A percentile compares a stretch with the other conserved stretches of the same genome.
phyloP scores from a whole-genome alignment of 345 rosid genomes.

The Eucalyptus sp. region DNA sequence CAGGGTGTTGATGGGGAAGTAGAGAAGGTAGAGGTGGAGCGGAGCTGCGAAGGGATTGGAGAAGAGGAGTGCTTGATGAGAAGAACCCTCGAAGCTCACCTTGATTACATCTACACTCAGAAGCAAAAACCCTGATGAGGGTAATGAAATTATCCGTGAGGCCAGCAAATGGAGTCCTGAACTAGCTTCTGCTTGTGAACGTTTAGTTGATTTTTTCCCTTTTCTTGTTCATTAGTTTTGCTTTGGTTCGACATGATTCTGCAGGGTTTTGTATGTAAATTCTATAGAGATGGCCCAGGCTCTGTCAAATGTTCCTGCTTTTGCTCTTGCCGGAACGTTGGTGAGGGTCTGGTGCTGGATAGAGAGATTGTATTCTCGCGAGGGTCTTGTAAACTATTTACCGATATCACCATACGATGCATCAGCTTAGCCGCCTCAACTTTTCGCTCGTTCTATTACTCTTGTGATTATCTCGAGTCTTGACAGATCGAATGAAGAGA shows the following conservation, averaged over 20 bases:
- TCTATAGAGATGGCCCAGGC: not conserved
- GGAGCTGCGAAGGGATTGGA: slow-evolving; percentile 26
- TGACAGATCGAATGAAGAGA: not conserved
- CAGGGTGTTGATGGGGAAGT: not conserved
- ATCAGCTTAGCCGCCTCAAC: not conserved
- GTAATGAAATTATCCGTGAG: too few species aligned
- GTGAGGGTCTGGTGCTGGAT: not conserved
- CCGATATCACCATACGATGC: not conserved
- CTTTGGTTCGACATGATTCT: not conserved
- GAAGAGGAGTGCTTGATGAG: slow-evolving; percentile 51
- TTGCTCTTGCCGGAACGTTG: not conserved
- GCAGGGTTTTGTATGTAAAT: not conserved
- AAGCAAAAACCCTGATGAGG: slow-evolving; percentile 2
- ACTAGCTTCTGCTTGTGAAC: too few species aligned
- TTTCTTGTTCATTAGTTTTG: not conserved
- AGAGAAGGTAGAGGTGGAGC: slow-evolving; percentile 9
- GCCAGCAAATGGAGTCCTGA: too few species aligned
- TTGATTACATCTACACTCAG: slow-evolving; percentile 26
- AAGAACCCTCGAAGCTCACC: slow-evolving; percentile 18
- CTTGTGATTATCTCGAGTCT: not conserved
- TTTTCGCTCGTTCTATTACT: not conserved
- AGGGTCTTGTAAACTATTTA: not conserved
- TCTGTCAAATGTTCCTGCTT: not conserved
- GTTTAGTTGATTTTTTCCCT: not conserved
- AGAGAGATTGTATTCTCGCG: not conserved